Percentiles rank a stretch among this genome's conserved stretches.
Evolutionary conservation across 257 asterid species (phyloP).

Genomic region (Capsicum baccatum): DNA sequence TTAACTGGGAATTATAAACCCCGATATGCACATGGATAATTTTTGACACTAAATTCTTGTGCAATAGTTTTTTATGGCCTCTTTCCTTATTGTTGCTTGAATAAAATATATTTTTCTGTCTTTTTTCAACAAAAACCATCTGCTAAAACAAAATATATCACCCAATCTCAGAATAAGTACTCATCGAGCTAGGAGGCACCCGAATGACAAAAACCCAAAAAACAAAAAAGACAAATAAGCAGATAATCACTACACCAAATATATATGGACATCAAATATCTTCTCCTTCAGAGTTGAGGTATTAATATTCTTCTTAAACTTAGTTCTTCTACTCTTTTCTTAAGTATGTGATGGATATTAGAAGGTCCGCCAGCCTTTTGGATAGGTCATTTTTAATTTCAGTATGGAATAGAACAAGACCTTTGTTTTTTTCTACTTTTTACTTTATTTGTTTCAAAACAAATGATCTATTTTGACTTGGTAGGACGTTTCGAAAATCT

Average conservation of each 20-base stretch:
- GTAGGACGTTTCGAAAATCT: too few species aligned
- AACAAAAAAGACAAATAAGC: neutral
- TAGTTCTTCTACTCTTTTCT: neutral
- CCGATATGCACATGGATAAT: constrained; percentile 26
- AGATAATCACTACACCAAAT: too few species aligned
- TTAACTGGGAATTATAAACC: too few species aligned
- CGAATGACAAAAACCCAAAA: neutral
- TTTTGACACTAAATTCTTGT: constrained; percentile 25
- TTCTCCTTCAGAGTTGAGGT: too few species aligned
- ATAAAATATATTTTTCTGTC: neutral
- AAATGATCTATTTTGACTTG: too few species aligned
- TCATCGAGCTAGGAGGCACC: neutral
- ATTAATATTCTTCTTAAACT: neutral
- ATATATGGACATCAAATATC: too few species aligned
- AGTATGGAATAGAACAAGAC: too few species aligned
- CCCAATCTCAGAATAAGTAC: neutral
- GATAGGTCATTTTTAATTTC: too few species aligned
- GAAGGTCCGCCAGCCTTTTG: too few species aligned
- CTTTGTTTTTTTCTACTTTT: too few species aligned
- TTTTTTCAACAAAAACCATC: neutral
- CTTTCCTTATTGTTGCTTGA: constrained; percentile 3
- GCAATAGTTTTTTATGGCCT: neutral
- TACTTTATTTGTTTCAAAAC: too few species aligned
- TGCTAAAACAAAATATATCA: neutral
- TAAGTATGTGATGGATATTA: neutral